Evolutionary conservation across 2,329 filamentous ascomycete genomes (phyloP), one percentile per base, ranked within the genome.

Genomic region (Fusarium sp.): DNA sequence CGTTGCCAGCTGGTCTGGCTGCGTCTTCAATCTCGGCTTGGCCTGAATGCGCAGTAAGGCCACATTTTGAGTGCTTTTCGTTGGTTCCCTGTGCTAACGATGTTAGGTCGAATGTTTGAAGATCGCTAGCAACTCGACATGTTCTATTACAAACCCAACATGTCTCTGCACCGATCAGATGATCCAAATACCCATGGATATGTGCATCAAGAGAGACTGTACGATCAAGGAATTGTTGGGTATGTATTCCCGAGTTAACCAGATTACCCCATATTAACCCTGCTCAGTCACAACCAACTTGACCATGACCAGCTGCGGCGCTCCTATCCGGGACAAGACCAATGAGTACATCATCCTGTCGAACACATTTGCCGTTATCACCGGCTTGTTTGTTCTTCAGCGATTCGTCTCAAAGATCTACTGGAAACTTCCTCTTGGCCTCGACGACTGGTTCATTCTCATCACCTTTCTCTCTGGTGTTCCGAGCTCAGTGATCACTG

Each of bases 401-500:
- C 85, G 87, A 22, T 81, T 88, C 9, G 77, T 70, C 2, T 82
- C 78, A 48, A 83, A 82, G 64, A 66, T 85, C 18, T 82, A 69
- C 22, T 72, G 78, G 4, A 83, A 82, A 39, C 65, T 82, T 0
- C 78, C 79, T 0, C 80, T 86, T 14, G 84, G 81, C 0, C 69
- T 83, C 2, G 84, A 86, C 63, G 85, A 86, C 66, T 82, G 80
- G 73, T 80, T 82, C 37, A 81, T 83, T 18, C 67, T 82, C 8
- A 27, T 78, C 9, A 76, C 80, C 3, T 66, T 81, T 22, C 7
- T 79, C 18, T 33, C 72, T 3, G 81, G 80, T 2, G 71, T 84
- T 1, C 81, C 82, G 0, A 79, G 73, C 22, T 78, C 80, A 1
- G 70, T 82, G 2, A 77, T 85, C 60, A 80, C 66, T 67, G 74